Conservation (phyloP, 805 yeast genomes). For the Blastobotrys parvus region DNA sequence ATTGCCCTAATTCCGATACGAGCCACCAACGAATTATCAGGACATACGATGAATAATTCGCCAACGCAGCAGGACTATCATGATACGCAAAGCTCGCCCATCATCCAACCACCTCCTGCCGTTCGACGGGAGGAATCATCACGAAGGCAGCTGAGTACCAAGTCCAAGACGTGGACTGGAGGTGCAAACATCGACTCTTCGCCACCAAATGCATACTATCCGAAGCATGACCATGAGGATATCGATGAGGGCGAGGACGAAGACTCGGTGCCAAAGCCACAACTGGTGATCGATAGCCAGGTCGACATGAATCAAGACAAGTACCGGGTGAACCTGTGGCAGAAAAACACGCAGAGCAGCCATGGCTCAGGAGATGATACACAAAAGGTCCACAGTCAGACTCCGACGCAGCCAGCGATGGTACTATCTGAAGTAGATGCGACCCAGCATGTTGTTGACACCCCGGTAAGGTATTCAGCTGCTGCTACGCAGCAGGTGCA, state of each 20-base stretch:
- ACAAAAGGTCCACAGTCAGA: background rate
- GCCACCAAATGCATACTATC: background rate
- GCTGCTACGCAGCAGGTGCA: no score
- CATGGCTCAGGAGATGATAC: background rate
- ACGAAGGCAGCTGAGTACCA: background rate
- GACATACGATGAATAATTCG: background rate
- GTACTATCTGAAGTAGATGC: background rate
- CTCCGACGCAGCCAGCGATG: background rate
- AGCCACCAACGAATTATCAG: no score
- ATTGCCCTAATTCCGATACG: no score
- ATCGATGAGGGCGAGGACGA: background rate
- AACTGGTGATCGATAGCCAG: background rate
- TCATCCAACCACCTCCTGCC: background rate
- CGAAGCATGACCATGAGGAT: background rate
- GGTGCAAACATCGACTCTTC: background rate
- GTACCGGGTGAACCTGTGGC: background rate
- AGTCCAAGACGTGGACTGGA: background rate
- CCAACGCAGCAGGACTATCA: background rate
- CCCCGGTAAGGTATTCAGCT: no score
- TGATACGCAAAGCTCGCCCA: background rate
- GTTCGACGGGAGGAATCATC: background rate
- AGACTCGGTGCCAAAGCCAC: background rate
- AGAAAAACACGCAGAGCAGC: background rate
- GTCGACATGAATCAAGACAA: background rate
- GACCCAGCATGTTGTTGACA: no score